A percentile compares a stretch with the other conserved stretches of the same genome.
phyloP scores from a whole-genome alignment of 2,329 filamentous ascomycete species.

The Metarhizium sp. region DNA sequence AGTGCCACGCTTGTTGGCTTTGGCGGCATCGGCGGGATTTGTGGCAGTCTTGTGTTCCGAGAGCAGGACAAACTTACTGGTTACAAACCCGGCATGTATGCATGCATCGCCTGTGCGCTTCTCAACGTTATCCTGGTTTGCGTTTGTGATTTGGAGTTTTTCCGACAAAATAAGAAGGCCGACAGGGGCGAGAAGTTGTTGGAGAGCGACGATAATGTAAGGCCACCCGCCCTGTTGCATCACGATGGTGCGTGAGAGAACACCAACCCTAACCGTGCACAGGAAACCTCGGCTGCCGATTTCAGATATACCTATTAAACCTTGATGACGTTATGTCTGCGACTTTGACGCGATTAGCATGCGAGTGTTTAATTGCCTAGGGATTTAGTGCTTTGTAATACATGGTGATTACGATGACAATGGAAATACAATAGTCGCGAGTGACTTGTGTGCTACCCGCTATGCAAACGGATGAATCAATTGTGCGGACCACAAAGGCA shows the following conservation, averaged over 20 bases:
- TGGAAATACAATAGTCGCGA: background rate
- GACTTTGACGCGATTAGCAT: background rate
- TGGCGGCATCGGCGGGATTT: constrained; percentile 71
- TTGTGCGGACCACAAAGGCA: background rate
- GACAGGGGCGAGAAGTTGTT: constrained; percentile 44
- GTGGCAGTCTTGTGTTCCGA: constrained; percentile 64
- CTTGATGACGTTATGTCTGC: background rate
- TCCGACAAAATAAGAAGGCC: constrained; percentile 36
- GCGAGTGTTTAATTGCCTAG: too few relatives aligned
- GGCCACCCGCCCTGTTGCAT: constrained; percentile 13
- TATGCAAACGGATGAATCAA: background rate
- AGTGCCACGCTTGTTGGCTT: constrained; percentile 68
- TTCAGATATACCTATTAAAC: background rate
- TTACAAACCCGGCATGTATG: constrained; percentile 46
- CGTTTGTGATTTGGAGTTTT: constrained; percentile 30
- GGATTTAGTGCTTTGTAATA: background rate
- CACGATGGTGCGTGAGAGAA: background rate
- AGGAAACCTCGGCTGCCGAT: background rate
- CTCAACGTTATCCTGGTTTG: constrained; percentile 36
- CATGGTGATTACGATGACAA: background rate
- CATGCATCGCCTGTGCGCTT: constrained; percentile 41
- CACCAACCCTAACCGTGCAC: background rate
- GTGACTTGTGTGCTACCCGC: background rate
- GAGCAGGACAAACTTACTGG: constrained; percentile 38
- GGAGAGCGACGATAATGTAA: constrained; percentile 37